Percentiles rank a stretch among this genome's conserved stretches.
Conservation (phyloP, 225 moss, liverwort and hornwort genomes). For the Pleurozium schreberi region DNA sequence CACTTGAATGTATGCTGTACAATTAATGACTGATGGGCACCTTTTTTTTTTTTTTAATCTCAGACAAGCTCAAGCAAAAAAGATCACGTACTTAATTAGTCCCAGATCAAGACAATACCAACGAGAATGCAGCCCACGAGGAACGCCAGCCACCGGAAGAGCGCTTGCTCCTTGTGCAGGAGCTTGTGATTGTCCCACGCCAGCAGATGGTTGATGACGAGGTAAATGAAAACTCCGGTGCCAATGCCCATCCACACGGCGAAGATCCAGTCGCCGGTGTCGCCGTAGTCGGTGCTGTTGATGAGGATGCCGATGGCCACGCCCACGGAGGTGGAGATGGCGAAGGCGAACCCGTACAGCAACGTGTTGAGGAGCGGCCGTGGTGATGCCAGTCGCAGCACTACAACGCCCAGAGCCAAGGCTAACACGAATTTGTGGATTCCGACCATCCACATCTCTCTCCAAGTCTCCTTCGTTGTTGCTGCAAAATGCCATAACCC, state of each 20-base stretch:
- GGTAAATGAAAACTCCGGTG: constrained; percentile 67
- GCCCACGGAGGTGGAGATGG: constrained; percentile 68
- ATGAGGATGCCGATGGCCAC: constrained; percentile 76
- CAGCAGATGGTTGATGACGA: constrained; percentile 71
- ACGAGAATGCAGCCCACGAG: constrained; percentile 28
- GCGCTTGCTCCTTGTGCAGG: constrained; percentile 24
- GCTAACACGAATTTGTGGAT: constrained; percentile 77
- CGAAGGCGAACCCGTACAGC: constrained; percentile 48
- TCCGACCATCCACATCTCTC: constrained; percentile 55
- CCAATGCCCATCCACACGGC: constrained; percentile 84
- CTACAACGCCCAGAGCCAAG: constrained; percentile 57
- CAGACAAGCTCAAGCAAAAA: neutral
- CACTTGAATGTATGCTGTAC: neutral
- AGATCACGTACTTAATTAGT: neutral
- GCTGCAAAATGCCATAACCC: constrained; percentile 23
- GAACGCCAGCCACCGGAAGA: constrained; percentile 46
- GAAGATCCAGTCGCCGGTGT: constrained; percentile 66
- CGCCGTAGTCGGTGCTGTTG: constrained; percentile 38
- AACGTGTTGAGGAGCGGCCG: constrained; percentile 45
- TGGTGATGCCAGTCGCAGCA: constrained; percentile 60
- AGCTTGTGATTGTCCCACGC: constrained; percentile 52
- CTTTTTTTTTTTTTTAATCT: neutral
- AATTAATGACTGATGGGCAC: neutral
- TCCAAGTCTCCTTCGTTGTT: constrained; percentile 33
- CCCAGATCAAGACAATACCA: constrained; percentile 74